Conservation (phyloP, 2,329 filamentous ascomycete genomes). For the Leptosphaerulina australis region DNA sequence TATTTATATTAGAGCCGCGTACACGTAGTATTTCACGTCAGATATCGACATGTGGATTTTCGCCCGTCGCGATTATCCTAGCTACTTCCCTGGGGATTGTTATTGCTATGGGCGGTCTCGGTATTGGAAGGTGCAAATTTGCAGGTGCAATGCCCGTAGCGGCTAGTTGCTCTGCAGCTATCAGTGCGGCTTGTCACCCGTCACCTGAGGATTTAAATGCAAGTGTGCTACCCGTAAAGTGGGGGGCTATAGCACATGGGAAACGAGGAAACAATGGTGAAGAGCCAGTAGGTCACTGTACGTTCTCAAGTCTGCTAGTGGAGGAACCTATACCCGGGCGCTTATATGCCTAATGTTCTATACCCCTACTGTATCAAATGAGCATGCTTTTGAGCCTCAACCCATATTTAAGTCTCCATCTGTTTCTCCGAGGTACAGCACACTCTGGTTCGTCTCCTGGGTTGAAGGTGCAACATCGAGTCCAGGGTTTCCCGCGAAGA, state of each 20-base stretch:
- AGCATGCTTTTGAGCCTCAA: too few relatives aligned
- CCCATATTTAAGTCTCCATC: too few relatives aligned
- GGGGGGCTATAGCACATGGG: slow-evolving; percentile 30
- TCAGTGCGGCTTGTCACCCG: slow-evolving; percentile 44
- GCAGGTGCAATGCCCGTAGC: slow-evolving; percentile 37
- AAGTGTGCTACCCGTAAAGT: slow-evolving; percentile 30
- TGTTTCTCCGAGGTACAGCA: slow-evolving; percentile 11
- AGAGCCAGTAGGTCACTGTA: slow-evolving; percentile 24
- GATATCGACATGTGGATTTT: slow-evolving; percentile 20
- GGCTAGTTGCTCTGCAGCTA: slow-evolving; percentile 37
- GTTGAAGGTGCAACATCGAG: slow-evolving; percentile 30
- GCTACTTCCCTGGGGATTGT: slow-evolving; percentile 13
- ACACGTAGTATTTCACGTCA: background rate
- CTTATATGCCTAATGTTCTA: slow-evolving; percentile 20
- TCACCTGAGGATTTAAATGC: slow-evolving; percentile 20
- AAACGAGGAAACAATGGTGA: background rate
- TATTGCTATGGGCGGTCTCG: slow-evolving; percentile 19
- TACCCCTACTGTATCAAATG: too few relatives aligned
- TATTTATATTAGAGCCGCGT: slow-evolving; percentile 19
- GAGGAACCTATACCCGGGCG: slow-evolving; percentile 17
- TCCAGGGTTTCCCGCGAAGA: slow-evolving; percentile 34
- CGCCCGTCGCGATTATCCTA: slow-evolving; percentile 20
- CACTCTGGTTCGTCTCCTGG: slow-evolving; percentile 32
- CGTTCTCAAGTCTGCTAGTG: slow-evolving; percentile 28
- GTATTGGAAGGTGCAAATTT: slow-evolving; percentile 21